phyloP scores from a whole-genome alignment of 2,329 filamentous ascomycete genomes.

The Elsinoe ampelina region DNA sequence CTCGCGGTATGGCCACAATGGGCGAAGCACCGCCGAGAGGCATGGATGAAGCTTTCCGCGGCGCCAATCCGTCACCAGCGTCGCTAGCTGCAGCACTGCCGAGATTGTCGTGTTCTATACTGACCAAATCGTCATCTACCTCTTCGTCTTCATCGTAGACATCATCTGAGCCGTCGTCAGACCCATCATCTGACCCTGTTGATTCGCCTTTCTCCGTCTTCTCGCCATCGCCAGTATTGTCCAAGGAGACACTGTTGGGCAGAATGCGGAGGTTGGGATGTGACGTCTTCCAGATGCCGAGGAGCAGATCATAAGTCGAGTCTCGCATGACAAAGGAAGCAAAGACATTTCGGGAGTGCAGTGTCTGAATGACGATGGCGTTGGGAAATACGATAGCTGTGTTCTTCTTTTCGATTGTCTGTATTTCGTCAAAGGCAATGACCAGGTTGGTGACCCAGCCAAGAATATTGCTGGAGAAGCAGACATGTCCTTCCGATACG shows the following conservation, averaged over 20 bases:
- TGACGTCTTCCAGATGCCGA: constrained; percentile 96
- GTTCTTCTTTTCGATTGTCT: constrained; percentile 92
- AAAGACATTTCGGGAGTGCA: constrained; percentile 92
- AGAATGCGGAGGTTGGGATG: constrained; percentile 88
- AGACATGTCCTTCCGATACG: constrained; percentile 92
- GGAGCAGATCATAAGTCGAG: constrained; percentile 91
- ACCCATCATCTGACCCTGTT: constrained; percentile 35
- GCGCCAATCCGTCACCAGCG: constrained; percentile 37
- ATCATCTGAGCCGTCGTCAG: constrained; percentile 59
- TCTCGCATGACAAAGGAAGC: constrained; percentile 91
- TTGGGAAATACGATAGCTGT: constrained; percentile 95
- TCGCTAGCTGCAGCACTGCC: constrained; percentile 48
- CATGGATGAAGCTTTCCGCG: constrained; percentile 62
- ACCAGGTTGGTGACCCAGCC: constrained; percentile 97
- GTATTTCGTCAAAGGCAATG: constrained; percentile 96
- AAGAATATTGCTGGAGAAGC: constrained; percentile 97
- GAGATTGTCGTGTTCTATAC: constrained; percentile 45
- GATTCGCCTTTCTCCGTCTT: constrained; percentile 81
- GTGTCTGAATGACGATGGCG: constrained; percentile 88
- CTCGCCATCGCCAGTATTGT: constrained; percentile 68
- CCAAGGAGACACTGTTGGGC: constrained; percentile 75
- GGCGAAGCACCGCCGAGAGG: constrained; percentile 30
- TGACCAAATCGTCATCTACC: constrained; percentile 55
- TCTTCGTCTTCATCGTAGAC: constrained; percentile 74
- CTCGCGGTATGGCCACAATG: constrained; percentile 27